A percentile compares a stretch with the other conserved stretches of the same genome.
Evolutionary conservation across 305 asterid genomes (phyloP).

Genomic region (Fraxinus albicans): DNA sequence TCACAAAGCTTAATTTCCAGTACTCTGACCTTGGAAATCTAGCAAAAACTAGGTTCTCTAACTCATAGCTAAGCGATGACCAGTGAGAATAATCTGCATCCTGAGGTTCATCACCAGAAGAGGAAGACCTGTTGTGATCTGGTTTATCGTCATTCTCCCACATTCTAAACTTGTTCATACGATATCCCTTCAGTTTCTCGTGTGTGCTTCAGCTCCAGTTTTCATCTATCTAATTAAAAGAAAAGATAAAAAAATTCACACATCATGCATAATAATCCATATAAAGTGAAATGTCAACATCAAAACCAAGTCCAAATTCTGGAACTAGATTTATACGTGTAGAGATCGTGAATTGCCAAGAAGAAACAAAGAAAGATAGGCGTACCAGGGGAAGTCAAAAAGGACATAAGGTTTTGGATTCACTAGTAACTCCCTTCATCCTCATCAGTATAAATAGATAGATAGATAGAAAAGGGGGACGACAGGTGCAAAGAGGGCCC

Average conservation of each 20-base stretch:
- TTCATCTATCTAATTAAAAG: background rate
- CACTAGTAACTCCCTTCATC: background rate
- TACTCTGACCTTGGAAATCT: slow-evolving; percentile 63
- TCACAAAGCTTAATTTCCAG: slow-evolving; percentile 56
- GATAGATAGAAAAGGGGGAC: background rate
- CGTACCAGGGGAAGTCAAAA: background rate
- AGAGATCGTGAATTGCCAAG: background rate
- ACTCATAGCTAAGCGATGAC: slow-evolving; percentile 53
- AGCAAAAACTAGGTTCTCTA: slow-evolving; percentile 60
- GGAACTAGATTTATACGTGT: background rate
- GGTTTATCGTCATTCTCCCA: slow-evolving; percentile 10
- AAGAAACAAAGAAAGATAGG: background rate
- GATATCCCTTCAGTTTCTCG: slow-evolving; percentile 17
- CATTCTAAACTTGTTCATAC: slow-evolving; percentile 27
- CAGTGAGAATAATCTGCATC: slow-evolving; percentile 71
- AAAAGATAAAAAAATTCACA: background rate
- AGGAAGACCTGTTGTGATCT: slow-evolving; percentile 1
- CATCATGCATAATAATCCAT: background rate
- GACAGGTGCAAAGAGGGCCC: background rate
- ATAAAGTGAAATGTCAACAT: background rate
- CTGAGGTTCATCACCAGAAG: slow-evolving; percentile 50
- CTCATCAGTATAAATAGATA: background rate
- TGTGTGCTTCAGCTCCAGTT: background rate
- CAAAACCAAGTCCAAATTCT: background rate
- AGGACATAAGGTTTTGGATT: background rate